A percentile compares a stretch with the other conserved stretches of the same genome.
phyloP scores from a whole-genome alignment of 2,329 filamentous ascomycete genomes.

The Paraphoma sp. region DNA sequence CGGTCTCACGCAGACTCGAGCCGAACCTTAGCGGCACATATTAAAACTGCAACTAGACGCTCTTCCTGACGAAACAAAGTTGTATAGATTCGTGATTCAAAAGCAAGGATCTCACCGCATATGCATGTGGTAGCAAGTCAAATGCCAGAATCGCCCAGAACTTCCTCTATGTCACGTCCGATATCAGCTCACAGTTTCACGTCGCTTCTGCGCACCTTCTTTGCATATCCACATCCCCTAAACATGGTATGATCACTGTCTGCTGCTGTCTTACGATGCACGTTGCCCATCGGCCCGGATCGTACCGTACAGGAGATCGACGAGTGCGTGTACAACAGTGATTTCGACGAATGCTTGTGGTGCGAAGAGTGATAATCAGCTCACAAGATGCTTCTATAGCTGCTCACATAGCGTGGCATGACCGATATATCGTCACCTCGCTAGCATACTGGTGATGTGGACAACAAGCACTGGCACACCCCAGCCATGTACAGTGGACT shows the following conservation, averaged over 20 bases:
- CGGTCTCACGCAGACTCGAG: too few relatives aligned
- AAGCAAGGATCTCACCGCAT: neutral
- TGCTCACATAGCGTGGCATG: neutral
- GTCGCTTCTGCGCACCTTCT: neutral
- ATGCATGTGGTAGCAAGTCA: neutral
- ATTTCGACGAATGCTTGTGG: neutral
- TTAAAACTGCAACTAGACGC: neutral
- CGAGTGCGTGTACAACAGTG: neutral
- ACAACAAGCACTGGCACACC: neutral
- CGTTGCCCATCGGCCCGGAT: neutral
- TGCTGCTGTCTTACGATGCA: neutral
- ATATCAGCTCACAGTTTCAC: neutral
- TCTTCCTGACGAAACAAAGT: neutral
- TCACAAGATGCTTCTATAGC: neutral
- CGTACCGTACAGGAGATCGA: neutral
- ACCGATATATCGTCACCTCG: neutral
- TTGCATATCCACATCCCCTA: neutral
- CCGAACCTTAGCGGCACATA: too few relatives aligned
- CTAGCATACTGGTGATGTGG: neutral
- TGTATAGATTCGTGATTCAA: neutral
- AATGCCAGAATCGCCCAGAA: neutral
- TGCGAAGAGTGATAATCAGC: neutral
- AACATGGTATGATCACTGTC: neutral
- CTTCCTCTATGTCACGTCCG: neutral
- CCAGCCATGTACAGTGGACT: neutral